Evolutionary conservation across 805 yeast genomes (phyloP).

Genomic region (Barnettozyma populi): DNA sequence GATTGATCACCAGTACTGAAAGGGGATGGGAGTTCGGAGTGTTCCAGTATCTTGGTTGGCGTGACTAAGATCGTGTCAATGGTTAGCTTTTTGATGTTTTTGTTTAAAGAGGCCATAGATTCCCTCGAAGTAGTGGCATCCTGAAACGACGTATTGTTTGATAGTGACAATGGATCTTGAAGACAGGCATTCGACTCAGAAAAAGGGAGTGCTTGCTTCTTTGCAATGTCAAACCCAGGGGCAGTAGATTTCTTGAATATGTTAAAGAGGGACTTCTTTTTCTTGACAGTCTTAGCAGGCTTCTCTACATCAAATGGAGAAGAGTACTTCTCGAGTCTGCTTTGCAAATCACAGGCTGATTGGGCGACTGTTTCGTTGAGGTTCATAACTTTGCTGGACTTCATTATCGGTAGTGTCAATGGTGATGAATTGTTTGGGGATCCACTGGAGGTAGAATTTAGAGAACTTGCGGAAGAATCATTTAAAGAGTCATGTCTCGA

Average conservation of each 20-base stretch:
- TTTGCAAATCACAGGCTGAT: slow-evolving; percentile 11
- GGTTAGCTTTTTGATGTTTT: slow-evolving; percentile 10
- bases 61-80: slow-evolving; percentile 4
- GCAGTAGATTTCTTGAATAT: slow-evolving; percentile 18
- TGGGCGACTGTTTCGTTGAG: slow-evolving; percentile 1
- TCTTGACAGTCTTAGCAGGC: slow-evolving; percentile 11
- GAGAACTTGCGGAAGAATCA: neutral
- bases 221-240: slow-evolving; percentile 24
- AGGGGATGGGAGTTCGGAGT: slow-evolving; percentile 10
- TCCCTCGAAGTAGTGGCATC: neutral
- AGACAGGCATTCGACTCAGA: neutral
- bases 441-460: neutral
- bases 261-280: slow-evolving; percentile 22
- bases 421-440: neutral
- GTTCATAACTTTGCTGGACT: neutral
- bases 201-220: slow-evolving; percentile 6
- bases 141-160: neutral
- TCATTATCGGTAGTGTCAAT: neutral
- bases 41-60: neutral
- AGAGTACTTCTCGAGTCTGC: slow-evolving; percentile 7
- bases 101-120: slow-evolving; percentile 11
- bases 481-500: slow-evolving; percentile 18
- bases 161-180: neutral
- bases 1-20: slow-evolving; percentile 1
- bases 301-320: slow-evolving; percentile 7